Conservation (phyloP, 2,329 filamentous ascomycete genomes). For the Fusarium mangiferae region DNA sequence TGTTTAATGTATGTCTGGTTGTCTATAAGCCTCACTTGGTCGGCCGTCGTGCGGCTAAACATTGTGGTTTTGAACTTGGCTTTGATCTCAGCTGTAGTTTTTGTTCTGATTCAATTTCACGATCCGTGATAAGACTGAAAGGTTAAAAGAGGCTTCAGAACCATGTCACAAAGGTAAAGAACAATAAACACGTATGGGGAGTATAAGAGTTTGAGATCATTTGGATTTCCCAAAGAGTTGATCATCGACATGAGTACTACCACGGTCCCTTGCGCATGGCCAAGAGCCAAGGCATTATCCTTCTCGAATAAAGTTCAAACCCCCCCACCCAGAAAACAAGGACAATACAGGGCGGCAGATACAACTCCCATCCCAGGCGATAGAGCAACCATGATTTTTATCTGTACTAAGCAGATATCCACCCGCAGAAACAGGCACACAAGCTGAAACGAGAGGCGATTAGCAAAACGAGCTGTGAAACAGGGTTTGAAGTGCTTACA, state of each 20-base stretch:
- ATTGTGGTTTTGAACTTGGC: background rate
- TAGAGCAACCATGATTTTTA: background rate
- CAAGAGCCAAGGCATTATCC: background rate
- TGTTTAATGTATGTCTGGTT: background rate
- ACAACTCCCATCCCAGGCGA: background rate
- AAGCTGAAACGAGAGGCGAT: background rate
- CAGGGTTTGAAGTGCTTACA: background rate
- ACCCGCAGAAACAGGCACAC: background rate
- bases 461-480: background rate
- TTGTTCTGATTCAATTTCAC: background rate
- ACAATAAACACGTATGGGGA: too few relatives aligned
- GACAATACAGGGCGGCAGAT: background rate
- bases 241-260: too few relatives aligned
- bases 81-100: background rate
- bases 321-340: background rate
- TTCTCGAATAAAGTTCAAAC: background rate
- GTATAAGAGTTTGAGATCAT: too few relatives aligned
- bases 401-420: background rate
- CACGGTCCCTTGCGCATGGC: background rate
- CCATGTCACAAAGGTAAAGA: too few relatives aligned
- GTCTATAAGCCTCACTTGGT: background rate
- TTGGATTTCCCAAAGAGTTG: too few relatives aligned
- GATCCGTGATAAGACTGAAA: too few relatives aligned
- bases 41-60: background rate
- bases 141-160: too few relatives aligned